These are phyloP conservation scores for Pseudovirgaria hyperparasitica DNA, from an alignment of 2,329 filamentous ascomycete species.

Conservation along the genomic window DNA sequence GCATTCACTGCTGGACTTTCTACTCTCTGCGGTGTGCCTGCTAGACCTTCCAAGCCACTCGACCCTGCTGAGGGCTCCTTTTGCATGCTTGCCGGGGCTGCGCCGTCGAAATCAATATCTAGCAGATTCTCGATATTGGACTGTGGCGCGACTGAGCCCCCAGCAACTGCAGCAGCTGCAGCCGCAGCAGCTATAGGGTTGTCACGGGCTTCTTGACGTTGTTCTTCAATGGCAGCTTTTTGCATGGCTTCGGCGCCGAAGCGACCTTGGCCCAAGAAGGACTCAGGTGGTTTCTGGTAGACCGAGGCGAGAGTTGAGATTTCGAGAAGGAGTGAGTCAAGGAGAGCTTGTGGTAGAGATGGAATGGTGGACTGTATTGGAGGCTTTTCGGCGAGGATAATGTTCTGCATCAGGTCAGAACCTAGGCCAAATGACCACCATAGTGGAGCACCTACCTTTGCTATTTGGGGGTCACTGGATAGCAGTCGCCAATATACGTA, in stretches of 20 bases:
- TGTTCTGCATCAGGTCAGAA: constrained; percentile 39
- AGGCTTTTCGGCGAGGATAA: constrained; percentile 87
- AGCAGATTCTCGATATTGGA: constrained; percentile 88
- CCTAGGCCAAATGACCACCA: background rate
- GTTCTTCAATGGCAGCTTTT: constrained; percentile 89
- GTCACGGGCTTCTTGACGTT: constrained; percentile 80
- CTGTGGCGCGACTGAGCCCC: constrained; percentile 44
- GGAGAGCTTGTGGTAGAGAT: constrained; percentile 65
- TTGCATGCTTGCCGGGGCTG: constrained; percentile 77
- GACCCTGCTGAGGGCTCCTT: constrained; percentile 40
- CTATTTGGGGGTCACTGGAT: constrained; percentile 79
- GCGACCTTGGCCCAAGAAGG: constrained; percentile 92
- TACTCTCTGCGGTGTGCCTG: constrained; percentile 56
- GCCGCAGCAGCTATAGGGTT: constrained; percentile 87
- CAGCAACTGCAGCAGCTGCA: constrained; percentile 49
- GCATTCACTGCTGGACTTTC: constrained; percentile 44
- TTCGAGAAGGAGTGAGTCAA: constrained; percentile 83
- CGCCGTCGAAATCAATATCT: constrained; percentile 92
- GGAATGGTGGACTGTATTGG: constrained; percentile 91
- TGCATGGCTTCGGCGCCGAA: constrained; percentile 92
- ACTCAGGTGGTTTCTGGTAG: constrained; percentile 95
- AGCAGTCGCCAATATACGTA: constrained; percentile 98
- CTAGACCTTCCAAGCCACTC: constrained; percentile 39
- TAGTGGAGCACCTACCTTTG: constrained; percentile 52
- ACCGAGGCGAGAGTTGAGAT: constrained; percentile 92